These are phyloP conservation scores for Passiflora organensis DNA, from an alignment of 345 rosid species.

Conservation along the genomic window DNA sequence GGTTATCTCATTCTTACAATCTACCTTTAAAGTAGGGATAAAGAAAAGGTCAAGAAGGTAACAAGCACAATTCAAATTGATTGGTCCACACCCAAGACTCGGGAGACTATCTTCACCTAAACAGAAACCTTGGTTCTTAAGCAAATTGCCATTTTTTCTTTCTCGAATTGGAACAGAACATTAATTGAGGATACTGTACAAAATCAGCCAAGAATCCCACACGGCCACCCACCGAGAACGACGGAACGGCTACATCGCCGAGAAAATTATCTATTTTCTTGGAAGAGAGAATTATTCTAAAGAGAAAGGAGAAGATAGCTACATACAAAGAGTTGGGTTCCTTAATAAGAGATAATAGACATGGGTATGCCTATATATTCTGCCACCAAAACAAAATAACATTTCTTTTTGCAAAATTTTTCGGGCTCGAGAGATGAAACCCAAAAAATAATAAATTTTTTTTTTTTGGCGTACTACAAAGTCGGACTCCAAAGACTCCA, in stretches of 20 bases:
- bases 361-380: background rate
- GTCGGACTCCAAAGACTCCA: slow-evolving; percentile 93
- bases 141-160: background rate
- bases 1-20: slow-evolving; percentile 3
- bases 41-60: no score
- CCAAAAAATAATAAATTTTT: background rate
- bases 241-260: no score
- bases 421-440: background rate
- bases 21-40: no score
- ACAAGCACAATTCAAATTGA: background rate
- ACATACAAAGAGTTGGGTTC: no score
- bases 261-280: no score
- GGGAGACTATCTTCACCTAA: slow-evolving; percentile 15
- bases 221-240: no score
- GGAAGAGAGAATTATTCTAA: no score
- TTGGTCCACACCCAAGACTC: slow-evolving; percentile 23
- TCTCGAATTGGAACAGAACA: no score
- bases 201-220: no score
- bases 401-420: no score
- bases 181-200: background rate
- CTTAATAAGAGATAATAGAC: background rate
- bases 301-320: no score
- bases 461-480: slow-evolving; percentile 57
- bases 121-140: slow-evolving; percentile 18
- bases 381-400: background rate